Percentiles rank a stretch among this genome's conserved stretches.
These are phyloP conservation scores for Samsoniella hepiali DNA, from an alignment of 2,329 filamentous ascomycete species.

Conservation along the genomic window DNA sequence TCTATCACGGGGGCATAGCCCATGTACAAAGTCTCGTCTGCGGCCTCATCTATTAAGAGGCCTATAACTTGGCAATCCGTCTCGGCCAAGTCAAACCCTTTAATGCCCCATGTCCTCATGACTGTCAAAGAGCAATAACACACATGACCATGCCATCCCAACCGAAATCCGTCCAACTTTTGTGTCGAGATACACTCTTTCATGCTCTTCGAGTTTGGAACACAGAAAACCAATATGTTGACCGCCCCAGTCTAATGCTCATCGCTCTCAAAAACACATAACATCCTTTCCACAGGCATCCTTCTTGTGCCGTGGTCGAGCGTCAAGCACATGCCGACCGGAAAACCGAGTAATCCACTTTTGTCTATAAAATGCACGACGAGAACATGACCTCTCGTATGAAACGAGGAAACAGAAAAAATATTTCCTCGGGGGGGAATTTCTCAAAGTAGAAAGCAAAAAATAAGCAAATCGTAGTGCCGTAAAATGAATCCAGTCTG, in stretches of 20 bases:
- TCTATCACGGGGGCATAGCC: slow-evolving; percentile 32
- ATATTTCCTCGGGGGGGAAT: slow-evolving; percentile 35
- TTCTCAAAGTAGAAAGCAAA: slow-evolving; percentile 35
- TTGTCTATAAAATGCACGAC: slow-evolving; percentile 56
- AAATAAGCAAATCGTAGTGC: slow-evolving; percentile 33
- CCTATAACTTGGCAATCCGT: slow-evolving; percentile 25
- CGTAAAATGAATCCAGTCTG: slow-evolving; percentile 31
- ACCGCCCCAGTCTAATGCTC: slow-evolving; percentile 33
- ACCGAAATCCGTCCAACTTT: slow-evolving; percentile 37
- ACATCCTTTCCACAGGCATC: slow-evolving; percentile 23
- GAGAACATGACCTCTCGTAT: slow-evolving; percentile 45
- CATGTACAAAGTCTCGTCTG: slow-evolving; percentile 25
- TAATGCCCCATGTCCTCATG: slow-evolving; percentile 26
- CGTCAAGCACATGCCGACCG: slow-evolving; percentile 41
- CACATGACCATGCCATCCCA: slow-evolving; percentile 32
- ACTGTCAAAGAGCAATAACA: slow-evolving; percentile 28
- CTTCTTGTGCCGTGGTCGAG: slow-evolving; percentile 28
- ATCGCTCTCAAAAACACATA: slow-evolving; percentile 28
- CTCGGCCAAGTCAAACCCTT: slow-evolving; percentile 32
- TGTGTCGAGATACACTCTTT: slow-evolving; percentile 37
- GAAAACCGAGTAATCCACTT: slow-evolving; percentile 64
- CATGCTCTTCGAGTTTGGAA: slow-evolving; percentile 33
- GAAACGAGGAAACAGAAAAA: slow-evolving; percentile 32
- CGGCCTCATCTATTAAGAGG: slow-evolving; percentile 27
- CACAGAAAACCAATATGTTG: slow-evolving; percentile 35